These are phyloP conservation scores for Ananas comosus DNA, from an alignment of 176 grass and related monocot genomes.

Conservation along the genomic window DNA sequence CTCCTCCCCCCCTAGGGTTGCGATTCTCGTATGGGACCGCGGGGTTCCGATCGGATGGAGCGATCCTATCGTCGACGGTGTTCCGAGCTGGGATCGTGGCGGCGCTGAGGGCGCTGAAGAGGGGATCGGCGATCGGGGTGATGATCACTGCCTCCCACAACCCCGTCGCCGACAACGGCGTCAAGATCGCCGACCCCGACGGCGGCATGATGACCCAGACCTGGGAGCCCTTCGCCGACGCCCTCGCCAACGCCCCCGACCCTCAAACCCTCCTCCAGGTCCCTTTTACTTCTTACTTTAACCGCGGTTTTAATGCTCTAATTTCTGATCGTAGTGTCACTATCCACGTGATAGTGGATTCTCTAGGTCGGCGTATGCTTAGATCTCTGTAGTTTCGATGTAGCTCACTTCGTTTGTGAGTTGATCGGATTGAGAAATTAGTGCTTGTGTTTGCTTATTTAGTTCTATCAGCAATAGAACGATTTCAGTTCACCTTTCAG, in stretches of 20 bases:
- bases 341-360: too few relatives aligned
- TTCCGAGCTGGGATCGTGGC: conserved; percentile 66
- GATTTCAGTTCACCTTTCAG: too few relatives aligned
- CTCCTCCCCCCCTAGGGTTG: conserved; percentile 19
- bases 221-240: conserved; percentile 88
- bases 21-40: conserved; percentile 78
- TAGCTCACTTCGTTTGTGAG: too few relatives aligned
- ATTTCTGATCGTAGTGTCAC: neutral
- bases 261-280: conserved; percentile 60
- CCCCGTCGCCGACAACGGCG: conserved; percentile 60
- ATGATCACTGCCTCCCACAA: conserved; percentile 94
- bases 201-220: conserved; percentile 76
- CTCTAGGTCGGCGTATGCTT: too few relatives aligned
- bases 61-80: conserved; percentile 58
- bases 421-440: too few relatives aligned
- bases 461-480: too few relatives aligned
- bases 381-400: too few relatives aligned
- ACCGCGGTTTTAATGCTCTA: neutral
- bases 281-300: neutral
- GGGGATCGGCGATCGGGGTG: conserved; percentile 43
- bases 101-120: conserved; percentile 63
- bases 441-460: too few relatives aligned
- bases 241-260: conserved; percentile 54
- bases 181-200: conserved; percentile 81
- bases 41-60: conserved; percentile 63